Conservation (phyloP, 768 basidiomycete species). For the Phylloporus sp. region DNA sequence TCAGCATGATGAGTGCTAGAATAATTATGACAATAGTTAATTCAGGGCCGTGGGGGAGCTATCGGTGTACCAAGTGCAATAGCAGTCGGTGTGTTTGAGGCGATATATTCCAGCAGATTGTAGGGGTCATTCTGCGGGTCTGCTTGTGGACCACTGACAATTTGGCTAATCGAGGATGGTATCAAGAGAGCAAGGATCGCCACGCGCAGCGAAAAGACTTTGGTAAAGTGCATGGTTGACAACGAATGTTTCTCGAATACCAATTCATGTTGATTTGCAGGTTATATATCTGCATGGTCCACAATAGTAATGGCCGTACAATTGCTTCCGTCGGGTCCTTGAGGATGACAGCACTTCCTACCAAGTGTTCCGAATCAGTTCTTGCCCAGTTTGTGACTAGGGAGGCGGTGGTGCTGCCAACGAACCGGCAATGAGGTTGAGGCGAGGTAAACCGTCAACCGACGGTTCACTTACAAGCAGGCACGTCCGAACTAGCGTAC, state of each 20-base stretch:
- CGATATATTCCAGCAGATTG: slow-evolving; percentile 55
- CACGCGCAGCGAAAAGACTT: background rate
- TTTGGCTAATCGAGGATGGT: slow-evolving; percentile 1
- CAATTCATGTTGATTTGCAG: background rate
- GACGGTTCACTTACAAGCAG: no score
- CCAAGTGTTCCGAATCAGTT: no score
- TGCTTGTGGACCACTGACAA: background rate
- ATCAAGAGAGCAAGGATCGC: background rate
- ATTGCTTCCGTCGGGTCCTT: no score
- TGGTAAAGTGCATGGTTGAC: slow-evolving; percentile 1
- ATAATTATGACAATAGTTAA: background rate
- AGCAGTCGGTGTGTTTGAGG: slow-evolving; percentile 48
- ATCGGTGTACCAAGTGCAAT: slow-evolving; percentile 43
- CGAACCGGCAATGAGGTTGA: no score
- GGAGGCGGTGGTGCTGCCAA: no score
- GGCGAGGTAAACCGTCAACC: no score
- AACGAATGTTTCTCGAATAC: background rate
- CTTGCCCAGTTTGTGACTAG: no score
- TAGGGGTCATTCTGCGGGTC: slow-evolving; percentile 41
- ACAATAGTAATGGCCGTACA: no score
- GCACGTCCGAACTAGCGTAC: no score
- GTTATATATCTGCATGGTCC: background rate
- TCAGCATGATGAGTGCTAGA: slow-evolving; percentile 32
- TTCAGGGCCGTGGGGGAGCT: background rate
- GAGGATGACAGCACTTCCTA: no score